A percentile compares a stretch with the other conserved stretches of the same genome.
phyloP scores from a whole-genome alignment of 306 rosid genomes.

The Quercus robur region DNA sequence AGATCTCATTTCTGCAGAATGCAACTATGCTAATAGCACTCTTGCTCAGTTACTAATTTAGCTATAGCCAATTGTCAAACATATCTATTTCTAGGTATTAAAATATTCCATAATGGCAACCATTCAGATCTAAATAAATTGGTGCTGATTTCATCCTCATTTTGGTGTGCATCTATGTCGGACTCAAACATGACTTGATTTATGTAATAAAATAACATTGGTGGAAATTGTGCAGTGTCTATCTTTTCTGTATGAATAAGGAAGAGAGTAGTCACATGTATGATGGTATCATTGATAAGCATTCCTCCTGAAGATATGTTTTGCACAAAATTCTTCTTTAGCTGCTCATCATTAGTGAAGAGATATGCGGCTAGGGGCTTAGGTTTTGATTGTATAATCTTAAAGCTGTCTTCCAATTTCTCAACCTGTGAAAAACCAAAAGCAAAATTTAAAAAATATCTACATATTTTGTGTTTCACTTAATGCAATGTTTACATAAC shows the following conservation, averaged over 20 bases:
- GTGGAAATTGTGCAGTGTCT: background rate
- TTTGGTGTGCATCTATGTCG: background rate
- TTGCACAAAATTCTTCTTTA: constrained; percentile 65
- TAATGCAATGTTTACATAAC: background rate
- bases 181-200: background rate
- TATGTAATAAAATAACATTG: background rate
- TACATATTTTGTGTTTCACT: background rate
- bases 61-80: background rate
- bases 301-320: constrained; percentile 85
- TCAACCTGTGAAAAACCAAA: constrained; percentile 50
- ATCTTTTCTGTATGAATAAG: constrained; percentile 4
- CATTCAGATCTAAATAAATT: background rate
- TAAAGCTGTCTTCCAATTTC: constrained; percentile 51
- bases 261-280: constrained; percentile 50
- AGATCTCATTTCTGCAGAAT: background rate
- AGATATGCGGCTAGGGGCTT: constrained; percentile 81
- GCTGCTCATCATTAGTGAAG: constrained; percentile 66
- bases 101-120: background rate
- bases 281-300: constrained; percentile 68
- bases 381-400: constrained; percentile 62
- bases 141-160: background rate
- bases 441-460: background rate
- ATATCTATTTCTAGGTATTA: background rate
- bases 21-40: background rate
- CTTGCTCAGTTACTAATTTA: background rate